These are phyloP conservation scores for Solanum hybrid DNA, from an alignment of 305 asterid species.

Conservation along the genomic window DNA sequence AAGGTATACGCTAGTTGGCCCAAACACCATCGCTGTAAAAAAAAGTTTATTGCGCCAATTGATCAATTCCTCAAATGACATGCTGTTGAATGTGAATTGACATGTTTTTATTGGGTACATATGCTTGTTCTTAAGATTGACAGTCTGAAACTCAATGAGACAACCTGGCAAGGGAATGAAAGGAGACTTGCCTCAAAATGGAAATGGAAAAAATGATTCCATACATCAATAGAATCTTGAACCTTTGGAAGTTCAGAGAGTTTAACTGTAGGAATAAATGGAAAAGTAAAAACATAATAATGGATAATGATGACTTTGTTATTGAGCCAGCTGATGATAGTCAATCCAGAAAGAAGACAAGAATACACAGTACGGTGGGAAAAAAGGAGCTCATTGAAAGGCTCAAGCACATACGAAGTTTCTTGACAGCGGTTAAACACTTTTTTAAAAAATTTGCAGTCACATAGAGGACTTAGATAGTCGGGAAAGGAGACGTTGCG, in stretches of 20 bases:
- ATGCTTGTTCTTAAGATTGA: neutral
- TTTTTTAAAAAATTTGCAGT: neutral
- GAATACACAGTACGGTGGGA: neutral
- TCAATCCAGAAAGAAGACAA: neutral
- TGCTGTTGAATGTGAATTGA: neutral
- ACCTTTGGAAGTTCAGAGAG: neutral
- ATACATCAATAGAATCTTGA: neutral
- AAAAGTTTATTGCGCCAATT: neutral
- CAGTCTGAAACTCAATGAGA: neutral
- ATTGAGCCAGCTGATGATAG: neutral
- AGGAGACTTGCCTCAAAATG: neutral
- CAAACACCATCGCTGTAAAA: neutral
- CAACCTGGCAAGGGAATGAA: neutral
- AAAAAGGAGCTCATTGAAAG: neutral
- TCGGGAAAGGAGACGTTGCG: neutral
- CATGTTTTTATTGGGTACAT: neutral
- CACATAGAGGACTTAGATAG: neutral
- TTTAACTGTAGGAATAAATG: neutral
- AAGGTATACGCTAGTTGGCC: neutral
- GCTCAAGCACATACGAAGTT: neutral
- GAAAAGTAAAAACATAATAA: neutral
- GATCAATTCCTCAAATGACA: neutral
- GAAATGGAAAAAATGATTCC: neutral
- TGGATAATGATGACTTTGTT: neutral
- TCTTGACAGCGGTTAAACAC: neutral